Evolutionary conservation across 2,329 filamentous ascomycete genomes (phyloP), one percentile per base, ranked within the genome.

Genomic region (Anthostomella pinea): DNA sequence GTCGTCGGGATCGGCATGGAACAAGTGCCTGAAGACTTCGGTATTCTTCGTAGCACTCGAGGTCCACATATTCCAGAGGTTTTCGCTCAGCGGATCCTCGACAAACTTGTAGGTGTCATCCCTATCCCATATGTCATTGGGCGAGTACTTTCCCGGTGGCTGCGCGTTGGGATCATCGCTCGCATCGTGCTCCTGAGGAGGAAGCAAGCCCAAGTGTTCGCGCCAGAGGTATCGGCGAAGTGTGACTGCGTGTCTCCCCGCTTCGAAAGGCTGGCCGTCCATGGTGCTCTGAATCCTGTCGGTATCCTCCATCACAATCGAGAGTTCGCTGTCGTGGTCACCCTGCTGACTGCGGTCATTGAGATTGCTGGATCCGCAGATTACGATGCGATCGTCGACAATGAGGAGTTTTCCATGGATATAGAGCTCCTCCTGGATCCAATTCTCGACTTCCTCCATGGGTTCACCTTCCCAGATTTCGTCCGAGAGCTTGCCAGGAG

Each of bases 341-440:
- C 91, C 91, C 5, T 93, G 68, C 63, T 95, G 90, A 33, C 87
- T 80, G 35, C 91, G 83, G 59, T 97, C 91, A 60, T 96, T 97
- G 53, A 96, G 73, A 63, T 96, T 97, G 46, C 86, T 87, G 17
- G 83, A 89, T 13, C 88, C 88, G 57, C 88, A 93, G 35, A 96
- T 79, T 2, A 86, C 88, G 30, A 88, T 75, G 35, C 81, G 80
- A 60, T 97, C 91, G 57, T 97, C 90, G 2, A 84, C 85, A 49
- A 96, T 91, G 49, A 93, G 75, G 22, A 96, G 73, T 67, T 97
- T 98, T 18, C 81, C 85, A 61, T 98, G 93, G 30, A 97, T 83
- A 60, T 98, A 98, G 2, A 97, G 76, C 62, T 98, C 91, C 60
- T 98, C 93, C 58, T 95, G 91, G 41, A 97, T 83, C 70, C 93